Evolutionary conservation across 345 rosid genomes (phyloP), one percentile per base, ranked within the genome.

Genomic region (Trapa bicornis): DNA sequence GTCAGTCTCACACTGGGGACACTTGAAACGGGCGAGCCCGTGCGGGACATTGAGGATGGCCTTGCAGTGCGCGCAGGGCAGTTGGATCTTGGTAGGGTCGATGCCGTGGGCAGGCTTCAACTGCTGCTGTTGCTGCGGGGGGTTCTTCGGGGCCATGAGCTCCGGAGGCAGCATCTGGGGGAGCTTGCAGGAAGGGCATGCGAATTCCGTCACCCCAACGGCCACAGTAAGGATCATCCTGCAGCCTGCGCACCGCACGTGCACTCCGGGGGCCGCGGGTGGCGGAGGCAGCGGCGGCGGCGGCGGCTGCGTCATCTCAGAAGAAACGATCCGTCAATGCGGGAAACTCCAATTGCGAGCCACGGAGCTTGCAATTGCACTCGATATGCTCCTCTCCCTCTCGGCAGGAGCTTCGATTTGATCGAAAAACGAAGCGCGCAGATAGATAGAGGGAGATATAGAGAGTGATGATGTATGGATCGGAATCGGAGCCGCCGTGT

Each of bases 91-190:
- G 73, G 94, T 77, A 39, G 96, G 97, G 82, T 93, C 97, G 90
- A 93, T 87, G 67, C 98, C 98, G 53, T 88, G 97, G 0, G 98
- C 96, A 7, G 70, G 84, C 66, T 68, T 81, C 47, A 82, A 66
- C 50, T 65, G 81, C 29, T 80, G 72, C 43, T 69, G 78, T 17
- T 74, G 81, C 52, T 36, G 77, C 32, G 50, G 79, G 29, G 45
- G 70, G 70, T 71, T 79, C 76, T 77, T 78, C 83, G 79, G 77
- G 29, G 72, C 75, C 73, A 90, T 75, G 52, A 93, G 89, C 81
- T 93, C 94, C 73, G 98, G 98, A 41, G 97, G 98, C 29, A 93
- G 83, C 98, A 87, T 93, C 77, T 93, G 96, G 66, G 96, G 96
- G 74, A 90, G 77, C 74, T 87, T 82, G 70, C 98, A 93, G 63